Base-by-base conservation (phyloP, 345 rosid species). In the Eucalyptus marginata region DNA sequence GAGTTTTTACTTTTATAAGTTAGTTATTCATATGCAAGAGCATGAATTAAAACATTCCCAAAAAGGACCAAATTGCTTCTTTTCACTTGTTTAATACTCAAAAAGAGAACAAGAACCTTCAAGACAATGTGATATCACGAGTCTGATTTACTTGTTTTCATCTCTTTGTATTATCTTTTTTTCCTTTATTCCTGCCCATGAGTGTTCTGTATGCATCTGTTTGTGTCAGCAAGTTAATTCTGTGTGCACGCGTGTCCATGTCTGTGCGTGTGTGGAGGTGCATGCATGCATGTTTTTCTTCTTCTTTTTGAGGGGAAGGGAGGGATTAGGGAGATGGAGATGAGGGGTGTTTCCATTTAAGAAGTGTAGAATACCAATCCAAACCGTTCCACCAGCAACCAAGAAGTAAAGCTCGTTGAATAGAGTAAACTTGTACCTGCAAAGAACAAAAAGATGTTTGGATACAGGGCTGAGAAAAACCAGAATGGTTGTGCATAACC, bases 371-470 rank as follows among this genome's bases (percentile, higher is more conserved):
- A 85, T 93, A 96, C 99, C 99, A 87, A 96, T 98, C 99, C 99
- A 98, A 92, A 98, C 95, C 59, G 99, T 98, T 91, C 99, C 99
- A 91, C 99, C 99, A 90, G 99, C 97, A 46, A 95, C 99, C 94
- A 98, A 92, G 93, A 96, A 98, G 94, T 98, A 98, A 91, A 98
- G 99, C 93, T 98, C 99, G 87, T 98, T 98, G 89, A 98, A 98
- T 90, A 98, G 90, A 49, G 99, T 98, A 93, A 98, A 96, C 91
- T 96, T 96, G 93, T 98, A 98, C 99, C 99, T 96, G 92, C 90
- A 92, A 89, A 90, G 44, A 47, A 86, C 54, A 47, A 50, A 43
- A 52, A 52, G 27, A 86, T 22, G 62, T 3, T 76, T 76, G 84
- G 84, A 76, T 76, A 76, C 47, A 11, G 84, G 84, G 47, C 84